Evolutionary conservation across 208 protist genomes (phyloP), one percentile per base, ranked within the genome.

Genomic region (Leishmania mexicana): DNA sequence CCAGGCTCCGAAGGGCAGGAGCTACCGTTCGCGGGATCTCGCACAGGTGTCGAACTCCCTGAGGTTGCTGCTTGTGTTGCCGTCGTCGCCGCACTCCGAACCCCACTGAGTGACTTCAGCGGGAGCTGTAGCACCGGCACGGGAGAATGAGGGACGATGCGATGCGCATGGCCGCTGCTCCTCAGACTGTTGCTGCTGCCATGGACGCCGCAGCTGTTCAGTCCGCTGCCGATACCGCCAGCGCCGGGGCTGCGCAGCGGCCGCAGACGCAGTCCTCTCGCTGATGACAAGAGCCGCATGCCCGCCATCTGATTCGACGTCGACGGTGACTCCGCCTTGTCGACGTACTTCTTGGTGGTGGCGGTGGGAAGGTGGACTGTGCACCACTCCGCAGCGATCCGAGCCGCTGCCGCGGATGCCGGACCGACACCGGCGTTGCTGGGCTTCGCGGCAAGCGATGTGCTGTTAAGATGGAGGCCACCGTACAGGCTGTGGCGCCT

Each of bases 181-280:
- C 5, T 28, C 42, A 15, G 10, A 24, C 42, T 74, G 68, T 24
- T 74, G 42, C 21, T 75, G 15, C 71, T 49, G 21, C 24, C 47
- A 57, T 17, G 21, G 67, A 45, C 67, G 40, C 67, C 40, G 31
- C 42, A 3, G 67, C 10, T 70, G 31, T 70, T 17, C 31, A 70
- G 64, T 35, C 31, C 64, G 64, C 64, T 70, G 64, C 64, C 64
- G 35, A 70, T 70, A 42, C 68, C 68, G 24, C 68, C 45, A 53
- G 45, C 38, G 8, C 45, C 21, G 68, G 6, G 21, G 15, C 47
- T 57, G 45, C 47, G 67, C 38, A 45, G 21, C 40, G 67, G 24
- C 21, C 67, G 67, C 38, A 72, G 67, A 40, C 67, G 19, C 13
- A 35, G 67, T 0, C 40, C 24, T 40, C 67, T 24, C 67, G 40